Conservation (phyloP, 108 stramenopile species). For the Ochromonas danica region DNA sequence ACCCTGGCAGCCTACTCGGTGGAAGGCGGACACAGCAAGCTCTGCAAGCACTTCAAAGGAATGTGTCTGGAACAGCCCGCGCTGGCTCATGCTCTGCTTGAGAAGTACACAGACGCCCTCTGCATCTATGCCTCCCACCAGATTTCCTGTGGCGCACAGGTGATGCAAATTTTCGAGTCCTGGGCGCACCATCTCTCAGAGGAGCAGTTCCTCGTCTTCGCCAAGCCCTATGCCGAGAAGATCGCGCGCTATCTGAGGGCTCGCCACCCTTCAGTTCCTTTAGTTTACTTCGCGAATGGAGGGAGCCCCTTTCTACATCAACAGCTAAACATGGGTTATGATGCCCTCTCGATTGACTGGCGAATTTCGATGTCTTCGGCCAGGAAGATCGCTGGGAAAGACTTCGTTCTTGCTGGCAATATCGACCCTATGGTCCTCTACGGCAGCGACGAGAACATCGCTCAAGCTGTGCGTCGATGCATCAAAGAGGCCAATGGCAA, state of each 20-base stretch:
- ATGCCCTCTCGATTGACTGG: conserved; percentile 19
- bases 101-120: conserved; percentile 80
- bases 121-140: conserved; percentile 89
- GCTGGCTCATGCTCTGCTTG: conserved; percentile 70
- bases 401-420: conserved; percentile 79
- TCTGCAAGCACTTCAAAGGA: conserved; percentile 75
- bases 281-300: conserved; percentile 96
- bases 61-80: conserved; percentile 82
- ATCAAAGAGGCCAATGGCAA: conserved; percentile 90
- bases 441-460: conserved; percentile 74
- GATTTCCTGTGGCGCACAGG: conserved; percentile 78
- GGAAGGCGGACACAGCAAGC: conserved; percentile 86
- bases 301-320: conserved; percentile 85
- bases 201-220: conserved; percentile 72
- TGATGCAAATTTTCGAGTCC: conserved; percentile 96
- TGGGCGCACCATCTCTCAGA: conserved; percentile 93
- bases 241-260: conserved; percentile 59
- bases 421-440: conserved; percentile 89
- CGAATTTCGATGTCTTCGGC: conserved; percentile 67
- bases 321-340: conserved; percentile 74
- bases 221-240: conserved; percentile 81
- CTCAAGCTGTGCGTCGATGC: conserved; percentile 79
- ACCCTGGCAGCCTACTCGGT: conserved; percentile 93
- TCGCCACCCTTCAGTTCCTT: conserved; percentile 81
- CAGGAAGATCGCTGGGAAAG: conserved; percentile 70